Base-by-base conservation (phyloP, 1,284 basidiomycete species). In the Apiotrichum laibachii region DNA sequence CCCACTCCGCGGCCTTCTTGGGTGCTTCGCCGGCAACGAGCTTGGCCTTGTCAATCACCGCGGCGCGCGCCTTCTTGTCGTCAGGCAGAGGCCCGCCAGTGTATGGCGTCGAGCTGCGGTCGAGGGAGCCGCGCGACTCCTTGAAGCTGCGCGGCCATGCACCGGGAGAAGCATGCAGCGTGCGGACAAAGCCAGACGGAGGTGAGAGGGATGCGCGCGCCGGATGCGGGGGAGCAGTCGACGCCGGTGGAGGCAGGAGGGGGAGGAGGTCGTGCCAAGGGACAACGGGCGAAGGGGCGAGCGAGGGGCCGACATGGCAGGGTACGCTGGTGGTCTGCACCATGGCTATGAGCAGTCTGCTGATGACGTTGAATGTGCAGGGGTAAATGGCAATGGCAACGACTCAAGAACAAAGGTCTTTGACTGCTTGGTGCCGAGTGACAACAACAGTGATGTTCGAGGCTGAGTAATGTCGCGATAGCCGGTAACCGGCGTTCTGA, bases 81-180 rank as follows among this genome's bases (percentile, higher is more conserved):
- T 19, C 35, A 1, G 34, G 6, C 15, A 37, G 9, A 16, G 45
- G 35, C 8, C 16, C 37, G 15, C 19, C 15, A 15, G 35, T 21
- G 37, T 42, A 55, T 7, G 53, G 53, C 11, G 26, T 35, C 9
- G 46, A 48, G n/a, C 16, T 2, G 15, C 53, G 45, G 5, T 11
- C n/a, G 18, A 12, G 18, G 10, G 18, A 18, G 35, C 53, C 53
- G 12, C n/a, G 15, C 10, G 45, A 37, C 26, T 48, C 53, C 6
- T 39, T 35, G 37, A 31, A 22, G 22, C 26, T 39, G 10, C 47
- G 46, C 33, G 53, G 53, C 45, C 44, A 55, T 5, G 53, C 53
- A 8, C 45, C 53, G 13, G 53, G 53, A 2, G 45, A 34, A 4
- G 53, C 53, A 10, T 55, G 53, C 9, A 55, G 11, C 1, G 21